Evolutionary conservation across 306 rosid species (phyloP), one percentile per base, ranked within the genome.

Genomic region (Dalbergia oliveri): DNA sequence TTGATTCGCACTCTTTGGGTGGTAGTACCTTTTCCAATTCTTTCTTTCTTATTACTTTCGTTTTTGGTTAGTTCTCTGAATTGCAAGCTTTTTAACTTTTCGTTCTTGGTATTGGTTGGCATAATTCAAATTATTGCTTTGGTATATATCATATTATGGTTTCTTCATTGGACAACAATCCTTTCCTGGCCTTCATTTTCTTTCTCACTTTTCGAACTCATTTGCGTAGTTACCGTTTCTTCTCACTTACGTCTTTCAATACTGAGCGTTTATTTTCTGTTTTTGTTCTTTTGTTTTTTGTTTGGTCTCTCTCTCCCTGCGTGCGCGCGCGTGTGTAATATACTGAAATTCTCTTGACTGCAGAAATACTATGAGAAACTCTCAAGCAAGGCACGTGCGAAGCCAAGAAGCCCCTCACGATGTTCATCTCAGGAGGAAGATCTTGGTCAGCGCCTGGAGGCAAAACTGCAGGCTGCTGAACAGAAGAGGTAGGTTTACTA

Each of bases 381-480:
- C 57, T 91, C 98, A 58, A 91, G 86, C 87, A 95, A 91, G 90
- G 98, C 99, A 49, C 88, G 99, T 47, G 79, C 93, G 13, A 94
- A 94, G 85, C 94, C 91, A 8, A 91, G 93, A 85, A 95, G 91
- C 83, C 94, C 93, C 14, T 80, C 90, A 8, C 83, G 86, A 56
- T 90, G 89, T 82, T 92, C 93, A 49, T 88, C 91, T 26, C 85
- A 86, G 26, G 97, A 89, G 66, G 96, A 93, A 66, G 93, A 93
- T 84, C 96, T 84, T 69, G 96, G 87, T 18, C 95, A 90, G 91
- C 90, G 98, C 57, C 91, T 93, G 4, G 94, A 91, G 78, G 98
- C 97, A n/a, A 95, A 91, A 82, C 90, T 95, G 79, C 93, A 88
- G 83, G 99, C 97, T 65, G 98, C 99, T 68, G 94, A 92, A 73